Percentiles rank a stretch among this genome's conserved stretches.
These are phyloP conservation scores for Myrmaecium sp. DNA, from an alignment of 2,329 filamentous ascomycete genomes.

Conservation along the genomic window DNA sequence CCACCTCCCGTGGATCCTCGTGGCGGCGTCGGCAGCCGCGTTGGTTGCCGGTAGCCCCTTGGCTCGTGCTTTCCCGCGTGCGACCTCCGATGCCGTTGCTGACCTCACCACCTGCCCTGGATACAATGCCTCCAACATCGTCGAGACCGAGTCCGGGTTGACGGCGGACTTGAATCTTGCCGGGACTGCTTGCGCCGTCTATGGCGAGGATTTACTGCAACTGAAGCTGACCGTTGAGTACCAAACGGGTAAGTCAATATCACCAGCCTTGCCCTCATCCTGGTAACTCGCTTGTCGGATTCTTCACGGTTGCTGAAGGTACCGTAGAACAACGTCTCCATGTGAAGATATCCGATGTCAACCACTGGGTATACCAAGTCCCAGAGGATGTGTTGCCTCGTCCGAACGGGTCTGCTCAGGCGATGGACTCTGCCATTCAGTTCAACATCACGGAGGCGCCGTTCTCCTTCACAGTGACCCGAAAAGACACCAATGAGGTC, in stretches of 20 bases:
- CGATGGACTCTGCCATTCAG: constrained; percentile 28
- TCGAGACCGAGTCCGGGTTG: constrained; percentile 35
- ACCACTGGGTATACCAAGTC: constrained; percentile 57
- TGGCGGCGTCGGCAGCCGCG: too few species aligned
- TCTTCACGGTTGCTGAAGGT: constrained; percentile 1
- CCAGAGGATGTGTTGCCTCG: constrained; percentile 51
- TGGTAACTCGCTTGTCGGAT: neutral
- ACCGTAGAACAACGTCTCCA: constrained; percentile 47
- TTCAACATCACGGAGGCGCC: constrained; percentile 40
- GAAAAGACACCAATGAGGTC: constrained; percentile 38
- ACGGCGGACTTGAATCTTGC: constrained; percentile 55
- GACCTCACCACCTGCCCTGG: constrained; percentile 50
- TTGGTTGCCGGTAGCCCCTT: too few species aligned
- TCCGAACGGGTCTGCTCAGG: constrained; percentile 23
- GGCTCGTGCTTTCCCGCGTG: too few species aligned
- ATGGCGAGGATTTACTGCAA: constrained; percentile 39
- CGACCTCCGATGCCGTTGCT: neutral
- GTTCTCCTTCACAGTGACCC: constrained; percentile 50
- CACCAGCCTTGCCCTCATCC: neutral
- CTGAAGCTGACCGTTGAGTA: constrained; percentile 44
- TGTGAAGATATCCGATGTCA: constrained; percentile 55
- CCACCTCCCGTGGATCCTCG: too few species aligned
- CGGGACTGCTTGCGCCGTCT: constrained; percentile 45
- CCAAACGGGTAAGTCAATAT: constrained; percentile 33
- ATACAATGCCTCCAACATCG: constrained; percentile 47